These are phyloP conservation scores for Solanum chacoense DNA, from an alignment of 305 asterid genomes.

Conservation along the genomic window DNA sequence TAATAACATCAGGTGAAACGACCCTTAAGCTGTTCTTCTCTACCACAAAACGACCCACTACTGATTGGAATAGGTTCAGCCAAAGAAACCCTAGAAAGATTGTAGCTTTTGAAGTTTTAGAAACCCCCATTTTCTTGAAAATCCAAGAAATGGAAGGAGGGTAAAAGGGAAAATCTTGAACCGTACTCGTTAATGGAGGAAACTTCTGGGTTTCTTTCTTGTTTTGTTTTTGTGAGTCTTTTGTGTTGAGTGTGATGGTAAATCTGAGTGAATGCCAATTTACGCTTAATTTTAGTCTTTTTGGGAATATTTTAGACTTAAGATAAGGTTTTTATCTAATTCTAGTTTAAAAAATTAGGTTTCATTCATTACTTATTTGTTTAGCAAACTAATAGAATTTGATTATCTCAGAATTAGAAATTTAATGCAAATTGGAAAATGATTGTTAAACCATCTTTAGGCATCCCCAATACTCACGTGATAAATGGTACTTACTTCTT, in stretches of 20 bases:
- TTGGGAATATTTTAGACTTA: background rate
- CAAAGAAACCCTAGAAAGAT: slow-evolving; percentile 35
- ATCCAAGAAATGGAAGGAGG: background rate
- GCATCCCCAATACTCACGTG: background rate
- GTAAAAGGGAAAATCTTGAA: background rate
- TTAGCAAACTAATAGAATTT: background rate
- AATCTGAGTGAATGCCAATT: background rate
- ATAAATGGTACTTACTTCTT: background rate
- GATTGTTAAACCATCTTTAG: background rate
- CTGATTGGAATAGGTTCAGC: slow-evolving; percentile 27
- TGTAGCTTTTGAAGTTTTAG: slow-evolving; percentile 17
- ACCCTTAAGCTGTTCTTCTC: slow-evolving; percentile 86
- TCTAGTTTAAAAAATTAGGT: background rate
- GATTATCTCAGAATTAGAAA: background rate
- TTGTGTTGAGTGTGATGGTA: background rate
- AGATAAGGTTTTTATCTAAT: background rate
- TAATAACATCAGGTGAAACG: slow-evolving; percentile 54
- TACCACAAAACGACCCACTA: slow-evolving; percentile 61
- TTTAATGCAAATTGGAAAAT: background rate
- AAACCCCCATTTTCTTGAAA: slow-evolving; percentile 33
- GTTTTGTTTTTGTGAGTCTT: background rate
- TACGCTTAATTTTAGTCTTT: background rate
- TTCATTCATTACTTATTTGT: background rate
- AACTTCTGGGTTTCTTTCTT: background rate
- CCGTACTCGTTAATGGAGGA: background rate